Base-by-base conservation (phyloP, 352 stramenopile genomes). In the Thraustochytrium striatum region DNA sequence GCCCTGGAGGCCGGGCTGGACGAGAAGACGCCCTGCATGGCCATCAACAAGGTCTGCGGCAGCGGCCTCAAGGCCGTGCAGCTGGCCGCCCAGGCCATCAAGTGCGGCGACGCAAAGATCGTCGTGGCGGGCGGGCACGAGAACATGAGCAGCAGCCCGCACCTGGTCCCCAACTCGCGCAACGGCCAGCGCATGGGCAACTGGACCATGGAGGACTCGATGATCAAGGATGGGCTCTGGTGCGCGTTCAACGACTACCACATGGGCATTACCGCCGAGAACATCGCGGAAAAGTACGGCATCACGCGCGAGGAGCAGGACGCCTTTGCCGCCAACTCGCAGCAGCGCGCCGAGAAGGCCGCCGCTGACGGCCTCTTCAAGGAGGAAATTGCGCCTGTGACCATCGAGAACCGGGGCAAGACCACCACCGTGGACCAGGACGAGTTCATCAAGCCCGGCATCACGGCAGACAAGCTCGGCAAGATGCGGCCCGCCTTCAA, bases 1-100 rank as follows among this genome's bases (percentile, higher is more conserved):
- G 86, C 87, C 1, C 69, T 89, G 25, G 79, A 69, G 28, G 84
- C 86, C 59, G 94, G 94, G 3, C 90, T 98, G 78, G 89, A 91
- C 1, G 87, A 94, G 75, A 91, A 86, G 21, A 96, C 96, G 43
- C 90, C 95, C 41, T 98, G 92, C 86, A 99, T 94, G 57, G 98
- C 96, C 0, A 87, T 99, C 19, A 99, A 99, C 88, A 99, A 99
- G 84, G 95, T 99, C 30, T 99, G 96, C 84, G 95, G 92, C 2
- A 96, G 89, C 2, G 94, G 93, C 44, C 96, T 98, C 91, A 98
- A 98, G 75, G 88, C 92, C 43, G 78, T 93, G 32, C 90, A 92
- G 84, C 86, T 97, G 72, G 90, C 85, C 1, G 85, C 93, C 58
- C 69, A 82, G 44, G 41, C 52, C 35, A 78, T 82, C 25, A 25